phyloP scores from a whole-genome alignment of 495 filamentous ascomycete species.

The Penicillium samsonianum region DNA sequence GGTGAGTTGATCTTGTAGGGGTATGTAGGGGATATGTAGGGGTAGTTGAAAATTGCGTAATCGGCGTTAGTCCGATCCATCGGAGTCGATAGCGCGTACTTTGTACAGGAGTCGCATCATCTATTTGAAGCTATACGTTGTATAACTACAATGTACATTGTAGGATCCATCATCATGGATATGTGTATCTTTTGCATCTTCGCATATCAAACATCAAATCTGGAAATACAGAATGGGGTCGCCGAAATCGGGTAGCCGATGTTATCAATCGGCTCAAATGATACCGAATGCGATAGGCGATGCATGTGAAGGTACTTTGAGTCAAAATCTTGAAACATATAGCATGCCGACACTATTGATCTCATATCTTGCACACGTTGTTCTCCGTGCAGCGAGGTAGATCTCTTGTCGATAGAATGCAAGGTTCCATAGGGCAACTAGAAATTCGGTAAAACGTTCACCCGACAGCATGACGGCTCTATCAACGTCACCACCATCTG shows the following conservation, averaged over 20 bases:
- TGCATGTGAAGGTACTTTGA: conserved; percentile 14
- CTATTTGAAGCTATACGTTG: not conserved
- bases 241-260: conserved; percentile 32
- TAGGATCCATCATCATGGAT: not conserved
- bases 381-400: not conserved
- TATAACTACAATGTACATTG: not conserved
- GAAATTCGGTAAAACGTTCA: conserved; percentile 25
- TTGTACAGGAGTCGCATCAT: not conserved
- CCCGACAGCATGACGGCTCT: conserved; percentile 12
- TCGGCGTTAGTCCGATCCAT: conserved; percentile 26
- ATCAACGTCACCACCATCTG: not conserved
- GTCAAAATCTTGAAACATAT: not conserved
- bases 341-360: too few species aligned
- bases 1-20: not conserved
- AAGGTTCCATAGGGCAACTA: too few species aligned
- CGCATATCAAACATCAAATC: not conserved
- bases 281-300: too few species aligned
- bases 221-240: conserved; percentile 4
- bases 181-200: not conserved
- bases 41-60: conserved; percentile 16
- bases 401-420: too few species aligned
- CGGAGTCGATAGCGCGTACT: conserved; percentile 19
- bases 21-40: conserved; percentile 1
- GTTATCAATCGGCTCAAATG: conserved; percentile 15
- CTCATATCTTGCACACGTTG: too few species aligned